phyloP scores from a whole-genome alignment of 306 rosid genomes.

The Vigna angularis region DNA sequence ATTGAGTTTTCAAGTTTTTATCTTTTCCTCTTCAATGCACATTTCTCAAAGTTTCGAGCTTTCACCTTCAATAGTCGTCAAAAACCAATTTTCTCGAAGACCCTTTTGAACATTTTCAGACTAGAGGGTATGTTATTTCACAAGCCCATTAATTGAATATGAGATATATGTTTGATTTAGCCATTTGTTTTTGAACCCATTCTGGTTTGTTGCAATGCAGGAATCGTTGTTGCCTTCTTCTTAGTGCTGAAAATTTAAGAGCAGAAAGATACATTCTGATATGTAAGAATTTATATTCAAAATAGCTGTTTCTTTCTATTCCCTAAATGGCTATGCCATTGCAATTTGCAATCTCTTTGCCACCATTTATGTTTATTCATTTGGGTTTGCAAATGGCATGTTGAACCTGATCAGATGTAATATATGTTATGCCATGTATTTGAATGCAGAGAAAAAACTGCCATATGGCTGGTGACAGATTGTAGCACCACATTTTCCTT shows the following conservation, averaged over 20 bases:
- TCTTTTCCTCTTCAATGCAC: constrained; percentile 1
- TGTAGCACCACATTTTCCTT: constrained; percentile 48
- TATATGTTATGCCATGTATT: neutral
- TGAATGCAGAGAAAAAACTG: constrained; percentile 48
- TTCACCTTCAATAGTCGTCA: constrained; percentile 27
- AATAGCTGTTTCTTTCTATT: neutral
- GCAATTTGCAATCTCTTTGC: constrained; percentile 4
- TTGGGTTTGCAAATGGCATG: constrained; percentile 16
- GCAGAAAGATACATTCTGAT: constrained; percentile 5
- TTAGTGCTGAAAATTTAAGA: constrained; percentile 16
- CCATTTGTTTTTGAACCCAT: constrained; percentile 9
- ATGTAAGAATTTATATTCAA: constrained; percentile 46
- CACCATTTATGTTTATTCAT: neutral
- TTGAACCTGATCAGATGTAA: constrained; percentile 35
- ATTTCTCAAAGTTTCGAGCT: constrained; percentile 23
- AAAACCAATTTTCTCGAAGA: constrained; percentile 26
- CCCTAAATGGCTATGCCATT: constrained; percentile 17
- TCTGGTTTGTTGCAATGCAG: constrained; percentile 33
- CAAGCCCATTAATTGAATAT: neutral
- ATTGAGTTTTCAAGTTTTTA: constrained; percentile 15
- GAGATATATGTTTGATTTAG: constrained; percentile 19
- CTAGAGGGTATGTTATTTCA: constrained; percentile 2
- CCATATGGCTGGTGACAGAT: constrained; percentile 52
- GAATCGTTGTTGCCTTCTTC: constrained; percentile 23
- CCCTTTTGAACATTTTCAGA: constrained; percentile 19